These are phyloP conservation scores for Ophiostoma tasmaniense DNA, from an alignment of 2,329 filamentous ascomycete genomes.

Conservation along the genomic window DNA sequence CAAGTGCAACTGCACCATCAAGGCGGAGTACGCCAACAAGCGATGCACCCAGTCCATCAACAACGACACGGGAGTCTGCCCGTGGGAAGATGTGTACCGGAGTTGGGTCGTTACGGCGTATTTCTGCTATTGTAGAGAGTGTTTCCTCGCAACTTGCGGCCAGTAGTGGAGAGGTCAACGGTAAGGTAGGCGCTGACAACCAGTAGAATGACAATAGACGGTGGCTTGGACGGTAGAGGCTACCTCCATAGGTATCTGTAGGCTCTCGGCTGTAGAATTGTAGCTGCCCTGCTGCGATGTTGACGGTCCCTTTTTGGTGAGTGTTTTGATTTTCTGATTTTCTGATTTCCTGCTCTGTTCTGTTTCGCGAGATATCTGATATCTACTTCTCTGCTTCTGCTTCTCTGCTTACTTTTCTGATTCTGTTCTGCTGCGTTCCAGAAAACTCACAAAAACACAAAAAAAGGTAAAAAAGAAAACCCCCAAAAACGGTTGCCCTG, in stretches of 20 bases:
- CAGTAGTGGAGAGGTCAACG: not conserved
- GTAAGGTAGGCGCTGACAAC: not conserved
- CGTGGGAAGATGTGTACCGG: not conserved
- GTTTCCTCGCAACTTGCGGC: not conserved
- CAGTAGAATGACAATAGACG: not conserved
- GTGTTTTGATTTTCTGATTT: not conserved
- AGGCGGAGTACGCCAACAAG: not conserved
- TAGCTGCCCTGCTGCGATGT: not conserved
- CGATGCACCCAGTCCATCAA: not conserved
- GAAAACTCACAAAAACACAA: not conserved
- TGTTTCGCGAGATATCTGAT: too few species aligned
- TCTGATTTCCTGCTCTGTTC: too few species aligned
- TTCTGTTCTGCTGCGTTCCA: not conserved
- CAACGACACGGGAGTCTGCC: not conserved
- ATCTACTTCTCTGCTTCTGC: too few species aligned
- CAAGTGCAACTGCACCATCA: not conserved
- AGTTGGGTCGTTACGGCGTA: not conserved
- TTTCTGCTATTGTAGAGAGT: not conserved
- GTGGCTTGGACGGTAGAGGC: not conserved
- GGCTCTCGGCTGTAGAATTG: not conserved
- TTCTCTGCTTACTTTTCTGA: too few species aligned
- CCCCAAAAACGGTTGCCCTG: too few species aligned
- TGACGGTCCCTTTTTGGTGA: not conserved
- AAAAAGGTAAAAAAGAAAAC: not conserved
- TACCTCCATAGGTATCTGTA: not conserved